Evolutionary conservation across 257 asterid species (phyloP).

Genomic region (Mitragyna speciosa): DNA sequence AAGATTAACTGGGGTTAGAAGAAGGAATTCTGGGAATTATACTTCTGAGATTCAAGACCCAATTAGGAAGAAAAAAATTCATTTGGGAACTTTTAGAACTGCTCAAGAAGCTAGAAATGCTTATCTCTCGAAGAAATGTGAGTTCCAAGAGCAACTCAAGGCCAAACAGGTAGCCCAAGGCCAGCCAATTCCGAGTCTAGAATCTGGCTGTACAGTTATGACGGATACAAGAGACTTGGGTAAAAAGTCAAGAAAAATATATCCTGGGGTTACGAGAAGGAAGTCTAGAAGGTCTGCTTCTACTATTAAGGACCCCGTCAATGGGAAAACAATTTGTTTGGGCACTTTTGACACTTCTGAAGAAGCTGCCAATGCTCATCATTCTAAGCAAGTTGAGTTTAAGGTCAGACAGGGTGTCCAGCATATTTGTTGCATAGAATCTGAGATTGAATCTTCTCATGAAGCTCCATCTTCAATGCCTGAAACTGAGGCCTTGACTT

Average conservation of each 20-base stretch:
- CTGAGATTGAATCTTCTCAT: background rate
- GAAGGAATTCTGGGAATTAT: background rate
- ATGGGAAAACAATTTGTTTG: background rate
- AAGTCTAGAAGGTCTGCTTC: background rate
- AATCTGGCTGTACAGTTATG: background rate
- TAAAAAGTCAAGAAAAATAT: too few species aligned
- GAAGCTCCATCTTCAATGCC: background rate
- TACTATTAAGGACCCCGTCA: background rate
- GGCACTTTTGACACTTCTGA: background rate
- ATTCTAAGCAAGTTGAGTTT: background rate
- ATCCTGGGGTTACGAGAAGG: background rate
- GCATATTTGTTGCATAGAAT: background rate
- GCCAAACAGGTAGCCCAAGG: background rate
- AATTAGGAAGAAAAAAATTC: background rate
- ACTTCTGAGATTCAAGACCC: background rate
- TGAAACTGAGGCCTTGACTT: background rate
- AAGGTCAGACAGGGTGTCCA: background rate
- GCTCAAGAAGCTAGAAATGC: slow-evolving; percentile 1
- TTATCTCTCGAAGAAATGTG: background rate
- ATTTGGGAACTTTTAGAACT: background rate
- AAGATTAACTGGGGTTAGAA: background rate
- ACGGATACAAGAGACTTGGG: background rate
- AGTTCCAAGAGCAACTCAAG: background rate
- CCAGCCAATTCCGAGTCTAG: background rate
- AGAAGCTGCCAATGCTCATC: background rate